Evolutionary conservation across 257 asterid species (phyloP), one percentile per base, ranked within the genome.

Genomic region (Salvia splendens): DNA sequence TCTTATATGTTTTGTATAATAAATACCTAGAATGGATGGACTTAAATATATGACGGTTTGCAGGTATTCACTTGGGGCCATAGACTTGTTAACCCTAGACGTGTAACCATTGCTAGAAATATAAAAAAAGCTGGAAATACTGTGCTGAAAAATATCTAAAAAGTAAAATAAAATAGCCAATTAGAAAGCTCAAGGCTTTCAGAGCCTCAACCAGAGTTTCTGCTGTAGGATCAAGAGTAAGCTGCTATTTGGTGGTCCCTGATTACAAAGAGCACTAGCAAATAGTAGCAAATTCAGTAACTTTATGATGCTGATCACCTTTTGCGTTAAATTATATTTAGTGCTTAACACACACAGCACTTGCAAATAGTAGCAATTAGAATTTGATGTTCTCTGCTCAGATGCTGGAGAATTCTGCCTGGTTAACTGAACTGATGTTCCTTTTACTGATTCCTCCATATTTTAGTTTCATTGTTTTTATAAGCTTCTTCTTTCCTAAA

Each of bases 11-110:
- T 10, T 54, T 43, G 36, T 45, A 8, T 40, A 1, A 0, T 1
- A 24, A 24, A 53, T 28, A 24, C 16, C 40, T 56, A 4, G 48
- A 35, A 33, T 43, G 52, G 16, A 33, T 42, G 15, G 36, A 24
- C 65, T 40, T 54, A 32, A 48, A 57, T 67, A 45, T 56, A 28
- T 68, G 63, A 68, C 52, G 67, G 53, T 55, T 80, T 77, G 57
- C 81, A 92, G 98, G 97, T 94, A 14, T 94, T 84, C 77, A 91
- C 98, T 58, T 94, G 99, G 99, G 99, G 99, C 62, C 98, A 94
- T 76, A 91, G 95, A 38, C 95, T 91, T 65, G 99, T 94, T 65
- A 87, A 82, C 69, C 98, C 99, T 8, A 85, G 85, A 65, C 95
- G 99, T 57, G 95, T 94, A 32, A 74, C 86, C 50, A 71, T 91